Percentiles rank a stretch among this genome's conserved stretches.
Conservation (phyloP, 2,329 filamentous ascomycete species). For the Nemania serpens region DNA sequence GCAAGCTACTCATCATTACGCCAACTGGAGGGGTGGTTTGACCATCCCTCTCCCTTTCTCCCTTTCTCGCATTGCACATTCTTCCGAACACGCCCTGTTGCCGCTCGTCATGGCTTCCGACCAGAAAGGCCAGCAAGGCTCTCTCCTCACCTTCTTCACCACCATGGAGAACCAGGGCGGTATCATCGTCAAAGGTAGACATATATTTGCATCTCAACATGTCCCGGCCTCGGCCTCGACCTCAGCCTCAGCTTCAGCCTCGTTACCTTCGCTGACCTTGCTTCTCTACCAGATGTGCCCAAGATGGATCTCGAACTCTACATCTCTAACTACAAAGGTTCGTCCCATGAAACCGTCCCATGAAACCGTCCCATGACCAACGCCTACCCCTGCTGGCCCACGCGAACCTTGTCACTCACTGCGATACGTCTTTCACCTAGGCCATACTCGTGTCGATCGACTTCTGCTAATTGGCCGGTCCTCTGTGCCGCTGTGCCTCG, state of each 20-base stretch:
- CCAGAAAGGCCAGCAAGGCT: conserved; percentile 37
- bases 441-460: conserved; percentile 79
- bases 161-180: conserved; percentile 52
- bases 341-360: no score
- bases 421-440: conserved; percentile 49
- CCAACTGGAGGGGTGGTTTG: not conserved
- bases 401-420: conserved; percentile 8
- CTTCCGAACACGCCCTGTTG: not conserved
- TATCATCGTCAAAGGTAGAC: conserved; percentile 47
- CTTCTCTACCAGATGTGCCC: conserved; percentile 64
- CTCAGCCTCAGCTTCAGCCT: no score
- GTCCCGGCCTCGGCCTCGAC: not conserved
- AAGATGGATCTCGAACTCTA: conserved; percentile 93
- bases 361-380: not conserved
- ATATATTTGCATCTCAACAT: not conserved
- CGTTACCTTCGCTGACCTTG: conserved; percentile 8
- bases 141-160: conserved; percentile 51
- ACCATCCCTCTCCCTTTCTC: not conserved
- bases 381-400: not conserved
- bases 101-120: conserved; percentile 44
- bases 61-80: not conserved
- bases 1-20: not conserved
- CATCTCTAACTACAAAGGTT: conserved; percentile 86
- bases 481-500: conserved; percentile 75
- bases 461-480: conserved; percentile 80